Base-by-base conservation (phyloP, 108 stramenopile species). In the Skeletonema grethae region DNA sequence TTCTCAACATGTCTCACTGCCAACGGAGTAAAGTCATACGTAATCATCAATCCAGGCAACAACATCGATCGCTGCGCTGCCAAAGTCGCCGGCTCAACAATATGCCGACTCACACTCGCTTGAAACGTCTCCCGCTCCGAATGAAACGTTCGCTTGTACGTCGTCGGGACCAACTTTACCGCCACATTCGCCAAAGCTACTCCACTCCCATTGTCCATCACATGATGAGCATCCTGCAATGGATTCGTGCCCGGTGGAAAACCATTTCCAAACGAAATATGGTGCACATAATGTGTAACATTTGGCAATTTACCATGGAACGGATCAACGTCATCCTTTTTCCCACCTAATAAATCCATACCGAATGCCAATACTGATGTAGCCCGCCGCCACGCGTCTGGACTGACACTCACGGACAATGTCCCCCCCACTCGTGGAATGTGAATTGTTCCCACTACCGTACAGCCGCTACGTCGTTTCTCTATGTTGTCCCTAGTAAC, bases 11-110 rank as follows among this genome's bases (percentile, higher is more conserved):
- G 90, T 16, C 79, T 75, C 7, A 95, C 89, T 25, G 90, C 90
- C 70, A 95, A 61, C 1, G 93, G 93, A 7, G 89, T 90, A 43
- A 95, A 89, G 58, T 95, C 93, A 67, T 95, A 95, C 10, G 65
- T 69, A 22, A 95, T 16, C 45, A 77, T 68, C 58, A 95, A 63
- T 9, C 93, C 93, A 24, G 93, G 93, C 65, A 90, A 48, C 31
- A 74, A 57, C 13, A 83, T 65, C 30, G 87, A 80, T 41, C 85
- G 77, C 18, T 82, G 72, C 2, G 64, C 53, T 7, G 87, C 87
- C 79, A 95, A 65, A 1, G 86, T 85, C 46, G 88, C 87, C 11
- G 93, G 91, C 57, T 92, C 81, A 1, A 95, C 80, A 28, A 87
- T 85, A 57, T 90, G 86, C 20, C 82, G 66, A 2, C 79, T 65